Evolutionary conservation across 371 early-diverging fungal species (phyloP).

Genomic region (Saksenaea oblongispora): DNA sequence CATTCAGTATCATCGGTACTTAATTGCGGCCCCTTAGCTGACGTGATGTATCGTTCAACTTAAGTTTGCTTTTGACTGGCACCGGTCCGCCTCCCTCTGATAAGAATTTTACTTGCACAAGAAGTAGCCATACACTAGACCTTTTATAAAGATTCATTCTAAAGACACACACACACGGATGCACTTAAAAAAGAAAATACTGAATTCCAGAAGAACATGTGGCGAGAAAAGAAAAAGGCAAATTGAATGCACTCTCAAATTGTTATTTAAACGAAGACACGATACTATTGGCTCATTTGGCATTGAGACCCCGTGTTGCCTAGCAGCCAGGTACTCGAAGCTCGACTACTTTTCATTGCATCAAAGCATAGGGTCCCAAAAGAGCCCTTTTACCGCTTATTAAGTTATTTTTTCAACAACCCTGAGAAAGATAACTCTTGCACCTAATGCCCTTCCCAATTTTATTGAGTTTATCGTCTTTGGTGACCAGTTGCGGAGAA

Average conservation of each 20-base stretch:
- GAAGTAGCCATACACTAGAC: too few relatives aligned
- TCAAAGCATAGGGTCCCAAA: neutral
- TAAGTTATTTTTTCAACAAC: too few relatives aligned
- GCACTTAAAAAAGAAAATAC: neutral
- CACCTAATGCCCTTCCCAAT: neutral
- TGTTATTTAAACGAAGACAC: neutral
- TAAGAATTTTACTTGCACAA: too few relatives aligned
- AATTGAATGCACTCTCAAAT: neutral
- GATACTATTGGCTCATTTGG: conserved; percentile 4
- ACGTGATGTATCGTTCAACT: too few relatives aligned
- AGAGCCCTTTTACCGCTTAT: too few relatives aligned
- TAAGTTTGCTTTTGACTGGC: too few relatives aligned
- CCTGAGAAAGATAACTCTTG: neutral
- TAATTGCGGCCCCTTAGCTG: too few relatives aligned
- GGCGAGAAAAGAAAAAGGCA: neutral
- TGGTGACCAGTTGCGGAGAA: neutral
- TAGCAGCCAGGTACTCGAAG: neutral
- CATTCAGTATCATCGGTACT: too few relatives aligned
- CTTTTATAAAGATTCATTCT: too few relatives aligned
- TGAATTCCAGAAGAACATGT: neutral
- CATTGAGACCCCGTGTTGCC: conserved; percentile 1
- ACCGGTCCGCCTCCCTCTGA: too few relatives aligned
- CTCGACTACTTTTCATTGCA: neutral
- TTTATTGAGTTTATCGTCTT: neutral
- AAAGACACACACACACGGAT: too few relatives aligned